Base-by-base conservation (phyloP, 2,329 filamentous ascomycete genomes). In the Periconia sp. region DNA sequence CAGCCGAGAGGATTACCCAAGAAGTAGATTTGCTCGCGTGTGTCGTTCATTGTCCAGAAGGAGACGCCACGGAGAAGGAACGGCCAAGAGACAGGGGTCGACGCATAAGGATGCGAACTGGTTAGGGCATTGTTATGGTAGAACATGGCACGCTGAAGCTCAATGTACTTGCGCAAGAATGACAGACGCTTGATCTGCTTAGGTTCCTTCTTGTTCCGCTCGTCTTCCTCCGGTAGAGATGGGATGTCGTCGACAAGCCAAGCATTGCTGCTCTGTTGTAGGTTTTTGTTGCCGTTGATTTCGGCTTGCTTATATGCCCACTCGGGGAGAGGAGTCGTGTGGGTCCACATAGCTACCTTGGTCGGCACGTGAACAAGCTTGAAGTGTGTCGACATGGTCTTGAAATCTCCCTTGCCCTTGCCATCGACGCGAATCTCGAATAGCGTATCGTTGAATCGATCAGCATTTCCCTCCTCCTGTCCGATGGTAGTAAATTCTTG, bases 271-370 rank as follows among this genome's bases (percentile, higher is more conserved):
- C 87, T 86, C 50, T 92, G 88, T 19, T 85, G 79, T 40, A 95
- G 77, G 68, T 96, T 95, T 82, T 99, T 99, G 80, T 99, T 99
- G 47, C 94, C 94, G 71, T 99, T 99, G 78, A 99, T 96, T 70
- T 99, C 94, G 64, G 95, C 92, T 72, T 99, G 94, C 71, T 95
- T 94, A 77, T 88, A 92, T 18, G 82, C 94, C 94, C 94, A 99
- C 4, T 99, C 94, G 4, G 94, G 94, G n/a, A 99, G 83, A 36
- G 94, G 89, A 46, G 85, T 94, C 24, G 88, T 88, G 71, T 97
- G 92, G 19, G 94, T 99, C 94, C 94, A 99, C 92, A 99, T 95
- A 54, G 94, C 92, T 36, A 99, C 94, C 71, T 95, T 95, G 70
- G 90, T 95, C 6, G 92, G 91, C 63, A 88, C 84, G 72, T 99